phyloP scores from a whole-genome alignment of 257 asterid genomes.

The Nicotiana undulata region DNA sequence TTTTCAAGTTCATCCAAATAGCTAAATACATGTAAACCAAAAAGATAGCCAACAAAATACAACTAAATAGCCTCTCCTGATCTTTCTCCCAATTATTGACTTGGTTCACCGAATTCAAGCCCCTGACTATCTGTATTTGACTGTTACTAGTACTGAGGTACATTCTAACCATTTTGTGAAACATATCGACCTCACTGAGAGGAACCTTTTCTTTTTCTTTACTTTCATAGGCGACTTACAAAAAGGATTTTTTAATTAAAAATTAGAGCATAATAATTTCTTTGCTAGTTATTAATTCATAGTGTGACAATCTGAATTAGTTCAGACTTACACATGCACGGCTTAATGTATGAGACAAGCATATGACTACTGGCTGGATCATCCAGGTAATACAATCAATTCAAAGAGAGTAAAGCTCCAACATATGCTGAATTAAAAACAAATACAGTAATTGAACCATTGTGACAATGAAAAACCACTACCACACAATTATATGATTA shows the following conservation, averaged over 20 bases:
- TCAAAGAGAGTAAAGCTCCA: neutral
- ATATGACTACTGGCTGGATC: no score
- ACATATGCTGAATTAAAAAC: neutral
- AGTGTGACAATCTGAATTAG: no score
- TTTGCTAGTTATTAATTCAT: neutral
- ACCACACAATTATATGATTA: neutral
- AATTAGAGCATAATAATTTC: neutral
- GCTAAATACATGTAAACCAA: neutral
- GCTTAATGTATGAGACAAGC: no score
- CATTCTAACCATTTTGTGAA: neutral
- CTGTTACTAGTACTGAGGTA: neutral
- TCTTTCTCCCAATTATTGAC: neutral
- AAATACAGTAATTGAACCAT: neutral
- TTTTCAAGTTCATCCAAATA: neutral
- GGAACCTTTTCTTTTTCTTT: neutral
- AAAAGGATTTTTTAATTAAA: neutral
- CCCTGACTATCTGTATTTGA: neutral
- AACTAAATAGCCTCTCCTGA: neutral
- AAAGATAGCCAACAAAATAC: neutral
- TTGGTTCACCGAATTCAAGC: neutral
- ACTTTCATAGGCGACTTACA: neutral
- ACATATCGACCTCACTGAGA: neutral
- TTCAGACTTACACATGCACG: no score
- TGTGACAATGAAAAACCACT: neutral
- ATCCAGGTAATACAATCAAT: neutral